Evolutionary conservation across 2,329 filamentous ascomycete species (phyloP), one percentile per base, ranked within the genome.

Genomic region (Microdochium nivale): DNA sequence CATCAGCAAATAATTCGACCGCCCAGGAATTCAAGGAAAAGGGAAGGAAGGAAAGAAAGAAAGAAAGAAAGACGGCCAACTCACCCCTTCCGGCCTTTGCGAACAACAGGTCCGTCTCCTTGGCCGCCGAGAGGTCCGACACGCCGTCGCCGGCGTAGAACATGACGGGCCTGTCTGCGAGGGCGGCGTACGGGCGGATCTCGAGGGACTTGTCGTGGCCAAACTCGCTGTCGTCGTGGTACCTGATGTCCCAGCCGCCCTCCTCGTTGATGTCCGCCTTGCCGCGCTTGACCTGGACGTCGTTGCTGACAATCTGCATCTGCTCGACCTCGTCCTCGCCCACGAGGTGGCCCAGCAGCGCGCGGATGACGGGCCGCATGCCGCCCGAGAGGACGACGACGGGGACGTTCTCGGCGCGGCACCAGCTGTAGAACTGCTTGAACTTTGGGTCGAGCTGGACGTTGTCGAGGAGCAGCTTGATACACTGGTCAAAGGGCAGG

Each of bases 181-280:
- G 76, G 25, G 82, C 76, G 2, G 86, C 85, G 70, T 97, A 97
- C 49, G 90, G 90, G 58, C 88, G 83, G 62, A 99, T 90, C 66
- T 94, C 89, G 51, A 92, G 76, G 25, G 86, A 91, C 80, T 99
- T 99, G 77, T 99, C 92, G 66, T 99, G 94, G n/a, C 94, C 94
- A 62, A 95, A 95, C 64, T 64, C 85, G 82, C 82, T 90, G 55
- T 92, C 89, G 66, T 99, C 91, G 63, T 90, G 90, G 71, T 86
- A 99, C 53, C 81, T 76, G 60, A 99, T 92, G 63, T 86, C 76
- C 94, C 94, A 99, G 27, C 90, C 92, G 19, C 81, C 82, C 64
- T 87, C 81, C 49, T 90, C 81, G 60, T 94, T 86, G 65, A 95
- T 86, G n/a, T n/a, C n/a, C 60, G 71, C 77, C 78, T 89, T 89